Conservation (phyloP, 805 yeast genomes). For the Yarrowia deformans region DNA sequence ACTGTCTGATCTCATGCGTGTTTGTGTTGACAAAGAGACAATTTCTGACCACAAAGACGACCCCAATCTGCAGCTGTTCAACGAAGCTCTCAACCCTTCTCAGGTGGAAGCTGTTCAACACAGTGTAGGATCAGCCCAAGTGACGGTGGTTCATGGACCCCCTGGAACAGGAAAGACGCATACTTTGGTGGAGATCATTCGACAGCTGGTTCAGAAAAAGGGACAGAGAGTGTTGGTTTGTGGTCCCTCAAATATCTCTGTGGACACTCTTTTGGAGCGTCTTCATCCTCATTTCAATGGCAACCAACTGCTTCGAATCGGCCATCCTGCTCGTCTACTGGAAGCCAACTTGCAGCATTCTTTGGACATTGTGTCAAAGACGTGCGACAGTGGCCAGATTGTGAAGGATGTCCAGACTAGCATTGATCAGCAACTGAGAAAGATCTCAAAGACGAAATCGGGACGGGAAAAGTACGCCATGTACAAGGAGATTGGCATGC, state of each 20-base stretch:
- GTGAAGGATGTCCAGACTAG: slow-evolving; percentile 73
- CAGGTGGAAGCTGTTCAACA: slow-evolving; percentile 77
- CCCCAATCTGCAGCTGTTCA: slow-evolving; percentile 51
- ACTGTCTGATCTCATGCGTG: slow-evolving; percentile 54
- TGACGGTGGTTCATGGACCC: slow-evolving; percentile 74
- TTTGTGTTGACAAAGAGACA: slow-evolving; percentile 54
- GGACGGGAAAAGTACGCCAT: slow-evolving; percentile 70
- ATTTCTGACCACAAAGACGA: slow-evolving; percentile 32
- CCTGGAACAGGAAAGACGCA: slow-evolving; percentile 89
- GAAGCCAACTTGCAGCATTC: slow-evolving; percentile 71
- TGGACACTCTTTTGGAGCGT: slow-evolving; percentile 88
- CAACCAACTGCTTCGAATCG: slow-evolving; percentile 73
- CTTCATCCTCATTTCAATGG: slow-evolving; percentile 57
- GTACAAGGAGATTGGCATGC: slow-evolving; percentile 70
- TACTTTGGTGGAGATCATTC: slow-evolving; percentile 80
- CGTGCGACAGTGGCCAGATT: slow-evolving; percentile 64
- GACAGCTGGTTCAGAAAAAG: slow-evolving; percentile 62
- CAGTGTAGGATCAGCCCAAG: slow-evolving; percentile 59
- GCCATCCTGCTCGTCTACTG: slow-evolving; percentile 90
- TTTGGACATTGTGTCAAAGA: slow-evolving; percentile 71
- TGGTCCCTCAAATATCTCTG: slow-evolving; percentile 93
- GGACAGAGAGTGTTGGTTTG: slow-evolving; percentile 77
- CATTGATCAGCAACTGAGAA: slow-evolving; percentile 63
- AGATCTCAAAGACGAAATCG: slow-evolving; percentile 63
- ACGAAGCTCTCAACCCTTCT: slow-evolving; percentile 64